Evolutionary conservation across 2,329 filamentous ascomycete genomes (phyloP).

Genomic region (Xylariaceae sp.): DNA sequence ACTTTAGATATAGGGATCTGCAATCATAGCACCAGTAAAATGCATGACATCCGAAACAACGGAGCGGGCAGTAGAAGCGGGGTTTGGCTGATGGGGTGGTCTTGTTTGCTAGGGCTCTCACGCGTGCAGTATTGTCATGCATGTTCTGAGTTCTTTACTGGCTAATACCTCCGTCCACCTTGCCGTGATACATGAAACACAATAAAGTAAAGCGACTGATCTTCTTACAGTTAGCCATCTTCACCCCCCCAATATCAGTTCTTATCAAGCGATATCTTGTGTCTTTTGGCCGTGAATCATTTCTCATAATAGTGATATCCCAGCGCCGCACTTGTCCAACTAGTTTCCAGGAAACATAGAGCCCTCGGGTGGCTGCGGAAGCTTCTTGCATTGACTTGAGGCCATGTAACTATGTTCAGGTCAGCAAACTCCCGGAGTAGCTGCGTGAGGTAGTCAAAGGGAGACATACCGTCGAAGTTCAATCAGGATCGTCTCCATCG

Average conservation of each 20-base stretch:
- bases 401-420: slow-evolving; percentile 79
- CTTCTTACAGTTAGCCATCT: neutral
- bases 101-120: slow-evolving; percentile 8
- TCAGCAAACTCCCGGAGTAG: slow-evolving; percentile 19
- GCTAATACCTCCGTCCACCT: slow-evolving; percentile 9
- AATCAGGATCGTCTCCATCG: slow-evolving; percentile 92
- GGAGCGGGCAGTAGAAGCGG: neutral
- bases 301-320: slow-evolving; percentile 10
- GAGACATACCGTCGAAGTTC: slow-evolving; percentile 74
- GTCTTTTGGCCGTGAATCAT: slow-evolving; percentile 16
- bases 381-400: slow-evolving; percentile 87
- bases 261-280: neutral
- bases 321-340: neutral
- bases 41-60: too few species aligned
- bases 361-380: slow-evolving; percentile 90
- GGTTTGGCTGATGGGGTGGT: neutral
- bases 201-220: neutral
- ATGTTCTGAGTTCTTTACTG: neutral
- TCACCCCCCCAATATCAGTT: neutral
- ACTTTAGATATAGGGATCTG: too few species aligned
- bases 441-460: slow-evolving; percentile 30
- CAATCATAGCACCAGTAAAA: too few species aligned
- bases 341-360: slow-evolving; percentile 48
- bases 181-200: slow-evolving; percentile 6
- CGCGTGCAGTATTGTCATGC: slow-evolving; percentile 11